Evolutionary conservation across 2,329 filamentous ascomycete species (phyloP), one percentile per base, ranked within the genome.

Genomic region (Penicillium sp.): DNA sequence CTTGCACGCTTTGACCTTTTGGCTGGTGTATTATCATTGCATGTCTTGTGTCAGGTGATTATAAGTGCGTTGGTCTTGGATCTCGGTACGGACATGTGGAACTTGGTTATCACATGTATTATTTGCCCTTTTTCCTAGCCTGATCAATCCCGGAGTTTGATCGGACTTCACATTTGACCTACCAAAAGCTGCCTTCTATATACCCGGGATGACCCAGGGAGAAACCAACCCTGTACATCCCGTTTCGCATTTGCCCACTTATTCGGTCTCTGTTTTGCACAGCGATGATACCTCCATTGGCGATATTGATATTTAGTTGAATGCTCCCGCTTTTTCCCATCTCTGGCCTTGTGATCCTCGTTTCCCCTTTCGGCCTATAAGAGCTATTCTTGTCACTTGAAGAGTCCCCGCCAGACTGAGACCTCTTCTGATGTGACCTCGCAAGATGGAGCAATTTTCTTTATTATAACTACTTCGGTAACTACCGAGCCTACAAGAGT

Each of bases 241-340:
- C n/a, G 19, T 35, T 30, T 19, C 6, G n/a, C 55, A 28, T 57
- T 33, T 49, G 37, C 37, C 14, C 19, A 26, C 26, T 35, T 19
- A 3, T 52, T 38, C 51, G 54, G 55, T 62, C 51, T 58, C 58
- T 57, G 58, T 35, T 52, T 54, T 59, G 51, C 48, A 55, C 59
- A 58, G 57, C 56, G 54, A 42, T 68, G 63, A 65, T 68, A 63
- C 65, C 61, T 65, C 57, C 30, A 63, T 61, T 61, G 65, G 58
- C 59, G 49, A 67, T 58, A 38, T 57, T 56, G 40, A 64, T 58
- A 38, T 57, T 56, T 35, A 64, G 51, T 43, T 40, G 37, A 43
- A 56, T 51, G 30, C 37, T 26, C 6, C 16, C 26, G 6, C 48
- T 28, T 37, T 33, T 33, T 28, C 14, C 5, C 48, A 37, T 45